Evolutionary conservation across 2,329 filamentous ascomycete genomes (phyloP).

Genomic region (Fusarium sambucinum): DNA sequence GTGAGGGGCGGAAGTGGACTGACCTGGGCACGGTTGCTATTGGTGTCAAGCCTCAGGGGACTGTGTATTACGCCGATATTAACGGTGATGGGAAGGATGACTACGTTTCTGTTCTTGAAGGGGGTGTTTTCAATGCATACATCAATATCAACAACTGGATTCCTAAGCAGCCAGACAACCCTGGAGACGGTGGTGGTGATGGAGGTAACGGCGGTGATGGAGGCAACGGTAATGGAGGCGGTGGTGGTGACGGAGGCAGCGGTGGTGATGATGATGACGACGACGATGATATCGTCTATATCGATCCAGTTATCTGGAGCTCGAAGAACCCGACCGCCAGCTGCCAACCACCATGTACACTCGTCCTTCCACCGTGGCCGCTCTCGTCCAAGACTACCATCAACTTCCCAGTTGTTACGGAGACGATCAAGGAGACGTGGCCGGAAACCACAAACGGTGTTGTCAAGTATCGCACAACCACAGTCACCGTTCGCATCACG

Average conservation of each 20-base stretch:
- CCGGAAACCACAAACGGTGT: constrained; percentile 22
- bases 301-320: constrained; percentile 18
- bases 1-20: constrained; percentile 19
- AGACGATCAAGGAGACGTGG: constrained; percentile 25
- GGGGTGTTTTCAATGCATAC: constrained; percentile 27
- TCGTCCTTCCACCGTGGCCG: constrained; percentile 22
- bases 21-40: constrained; percentile 20
- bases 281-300: constrained; percentile 8
- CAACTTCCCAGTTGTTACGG: constrained; percentile 20
- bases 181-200: background rate
- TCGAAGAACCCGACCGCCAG: constrained; percentile 10
- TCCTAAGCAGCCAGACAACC: background rate
- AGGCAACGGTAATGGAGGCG: background rate
- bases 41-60: constrained; percentile 20
- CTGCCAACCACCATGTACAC: constrained; percentile 21
- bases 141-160: constrained; percentile 20
- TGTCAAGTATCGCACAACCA: constrained; percentile 21
- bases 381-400: constrained; percentile 25
- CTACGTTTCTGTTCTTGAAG: constrained; percentile 25
- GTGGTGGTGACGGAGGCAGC: background rate
- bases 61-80: constrained; percentile 33
- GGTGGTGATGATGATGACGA: background rate
- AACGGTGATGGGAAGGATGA: constrained; percentile 35
- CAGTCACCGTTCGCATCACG: constrained; percentile 27
- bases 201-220: background rate